These are phyloP conservation scores for Solanum hybrid DNA, from an alignment of 305 asterid genomes.

Conservation along the genomic window DNA sequence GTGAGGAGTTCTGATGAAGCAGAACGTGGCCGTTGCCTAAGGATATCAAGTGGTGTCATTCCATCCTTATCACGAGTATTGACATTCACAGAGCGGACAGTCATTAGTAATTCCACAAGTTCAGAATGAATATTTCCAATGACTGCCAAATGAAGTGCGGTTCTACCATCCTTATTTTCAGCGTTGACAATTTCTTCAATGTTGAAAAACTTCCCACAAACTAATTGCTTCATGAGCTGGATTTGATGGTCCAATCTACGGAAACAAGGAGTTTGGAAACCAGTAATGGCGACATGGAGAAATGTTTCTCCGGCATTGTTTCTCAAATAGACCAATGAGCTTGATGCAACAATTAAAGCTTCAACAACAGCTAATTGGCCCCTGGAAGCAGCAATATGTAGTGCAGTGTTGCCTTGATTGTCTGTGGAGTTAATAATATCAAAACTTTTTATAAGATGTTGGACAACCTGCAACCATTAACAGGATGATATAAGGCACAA, in stretches of 20 bases:
- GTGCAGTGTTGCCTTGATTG: conserved; percentile 70
- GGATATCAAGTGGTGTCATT: conserved; percentile 73
- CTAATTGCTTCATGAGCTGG: conserved; percentile 54
- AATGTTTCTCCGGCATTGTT: conserved; percentile 71
- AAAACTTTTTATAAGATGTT: conserved; percentile 34
- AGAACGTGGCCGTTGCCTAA: conserved; percentile 51
- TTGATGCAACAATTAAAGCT: conserved; percentile 56
- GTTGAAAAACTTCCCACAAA: conserved; percentile 35
- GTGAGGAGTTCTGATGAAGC: conserved; percentile 58
- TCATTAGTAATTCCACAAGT: conserved; percentile 71
- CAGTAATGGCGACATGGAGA: conserved; percentile 65
- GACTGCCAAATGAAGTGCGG: conserved; percentile 77
- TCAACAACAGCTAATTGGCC: conserved; percentile 78
- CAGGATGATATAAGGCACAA: neutral
- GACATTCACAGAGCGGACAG: conserved; percentile 38
- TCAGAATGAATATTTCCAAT: conserved; percentile 67
- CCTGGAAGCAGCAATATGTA: conserved; percentile 80
- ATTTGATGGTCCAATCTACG: conserved; percentile 71
- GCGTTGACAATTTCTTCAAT: conserved; percentile 48
- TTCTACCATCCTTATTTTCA: conserved; percentile 44
- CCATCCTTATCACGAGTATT: conserved; percentile 59
- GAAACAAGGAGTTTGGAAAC: conserved; percentile 78
- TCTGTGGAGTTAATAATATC: conserved; percentile 51
- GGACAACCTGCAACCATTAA: conserved; percentile 50
- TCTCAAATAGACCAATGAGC: conserved; percentile 34